phyloP scores from a whole-genome alignment of 306 rosid species.

The Acmispon strigosus region DNA sequence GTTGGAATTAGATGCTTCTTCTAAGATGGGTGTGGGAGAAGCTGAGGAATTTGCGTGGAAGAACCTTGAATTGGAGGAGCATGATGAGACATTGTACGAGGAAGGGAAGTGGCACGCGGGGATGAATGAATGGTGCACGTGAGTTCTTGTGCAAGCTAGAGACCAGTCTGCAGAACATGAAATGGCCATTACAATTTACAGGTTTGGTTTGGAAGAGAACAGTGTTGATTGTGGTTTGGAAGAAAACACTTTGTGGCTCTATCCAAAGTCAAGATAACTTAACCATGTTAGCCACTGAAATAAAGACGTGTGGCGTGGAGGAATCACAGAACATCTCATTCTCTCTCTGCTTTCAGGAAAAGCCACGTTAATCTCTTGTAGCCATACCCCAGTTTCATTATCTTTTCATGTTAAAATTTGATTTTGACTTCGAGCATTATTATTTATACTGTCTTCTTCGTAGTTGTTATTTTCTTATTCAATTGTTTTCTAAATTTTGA shows the following conservation, averaged over 20 bases:
- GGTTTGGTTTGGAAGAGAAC: constrained; percentile 5
- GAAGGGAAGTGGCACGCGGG: constrained; percentile 28
- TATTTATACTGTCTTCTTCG: too few species aligned
- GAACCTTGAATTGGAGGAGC: constrained; percentile 17
- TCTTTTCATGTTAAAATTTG: not conserved
- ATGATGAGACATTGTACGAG: constrained; percentile 14
- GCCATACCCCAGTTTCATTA: not conserved
- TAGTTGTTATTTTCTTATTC: too few species aligned
- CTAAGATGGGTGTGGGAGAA: constrained; percentile 44
- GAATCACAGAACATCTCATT: not conserved
- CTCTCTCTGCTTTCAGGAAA: not conserved
- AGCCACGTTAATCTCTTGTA: not conserved
- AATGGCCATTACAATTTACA: constrained; percentile 38
- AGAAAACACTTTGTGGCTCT: constrained; percentile 12
- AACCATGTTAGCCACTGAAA: constrained; percentile 23
- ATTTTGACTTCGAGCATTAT: too few species aligned
- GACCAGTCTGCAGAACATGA: constrained; percentile 52
- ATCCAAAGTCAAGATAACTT: constrained; percentile 17
- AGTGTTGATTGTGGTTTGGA: not conserved
- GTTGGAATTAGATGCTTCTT: constrained; percentile 32
- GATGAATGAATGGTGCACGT: constrained; percentile 14
- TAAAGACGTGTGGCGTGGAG: constrained; percentile 21
- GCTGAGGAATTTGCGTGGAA: constrained; percentile 32
- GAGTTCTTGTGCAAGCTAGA: constrained; percentile 12
- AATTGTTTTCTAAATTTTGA: too few species aligned